Evolutionary conservation across 805 yeast species (phyloP).

Genomic region (Schwanniomyces vanrijiae): DNA sequence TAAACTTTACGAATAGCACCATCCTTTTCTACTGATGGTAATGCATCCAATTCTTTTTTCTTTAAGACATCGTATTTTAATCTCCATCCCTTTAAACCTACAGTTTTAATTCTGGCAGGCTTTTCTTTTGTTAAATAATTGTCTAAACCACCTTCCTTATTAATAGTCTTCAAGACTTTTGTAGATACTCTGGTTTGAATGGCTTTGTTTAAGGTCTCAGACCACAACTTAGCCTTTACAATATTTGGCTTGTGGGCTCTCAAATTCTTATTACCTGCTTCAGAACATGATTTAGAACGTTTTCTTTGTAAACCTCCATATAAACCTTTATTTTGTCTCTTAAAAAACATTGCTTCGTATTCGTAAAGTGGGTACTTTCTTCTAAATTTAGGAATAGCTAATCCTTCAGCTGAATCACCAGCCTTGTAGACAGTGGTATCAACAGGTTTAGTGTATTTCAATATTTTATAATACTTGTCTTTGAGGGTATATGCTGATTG

Average conservation of each 20-base stretch:
- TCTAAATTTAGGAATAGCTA: conserved; percentile 21
- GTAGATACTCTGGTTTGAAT: conserved; percentile 68
- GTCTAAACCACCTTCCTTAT: conserved; percentile 94
- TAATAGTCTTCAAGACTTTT: conserved; percentile 79
- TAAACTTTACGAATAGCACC: conserved; percentile 41
- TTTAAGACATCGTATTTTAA: conserved; percentile 72
- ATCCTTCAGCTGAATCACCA: conserved; percentile 32
- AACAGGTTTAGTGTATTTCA: conserved; percentile 38
- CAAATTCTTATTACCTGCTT: conserved; percentile 69
- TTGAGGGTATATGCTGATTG: conserved; percentile 1
- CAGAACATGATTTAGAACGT: conserved; percentile 77
- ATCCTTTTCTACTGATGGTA: conserved; percentile 32
- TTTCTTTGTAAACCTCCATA: conserved; percentile 86
- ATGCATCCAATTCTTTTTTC: conserved; percentile 37
- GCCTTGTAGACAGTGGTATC: conserved; percentile 34
- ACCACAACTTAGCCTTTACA: conserved; percentile 74
- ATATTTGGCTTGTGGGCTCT: conserved; percentile 83
- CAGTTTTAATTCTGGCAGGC: conserved; percentile 84
- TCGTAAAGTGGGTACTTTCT: conserved; percentile 28
- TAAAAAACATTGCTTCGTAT: conserved; percentile 73
- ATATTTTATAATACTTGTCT: conserved; percentile 42
- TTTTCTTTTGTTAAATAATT: conserved; percentile 83
- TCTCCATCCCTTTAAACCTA: conserved; percentile 92
- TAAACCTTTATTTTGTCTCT: conserved; percentile 83
- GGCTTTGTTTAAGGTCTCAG: conserved; percentile 65